Evolutionary conservation across 176 grass and related monocot species (phyloP).

Genomic region (Triticum aestivum): DNA sequence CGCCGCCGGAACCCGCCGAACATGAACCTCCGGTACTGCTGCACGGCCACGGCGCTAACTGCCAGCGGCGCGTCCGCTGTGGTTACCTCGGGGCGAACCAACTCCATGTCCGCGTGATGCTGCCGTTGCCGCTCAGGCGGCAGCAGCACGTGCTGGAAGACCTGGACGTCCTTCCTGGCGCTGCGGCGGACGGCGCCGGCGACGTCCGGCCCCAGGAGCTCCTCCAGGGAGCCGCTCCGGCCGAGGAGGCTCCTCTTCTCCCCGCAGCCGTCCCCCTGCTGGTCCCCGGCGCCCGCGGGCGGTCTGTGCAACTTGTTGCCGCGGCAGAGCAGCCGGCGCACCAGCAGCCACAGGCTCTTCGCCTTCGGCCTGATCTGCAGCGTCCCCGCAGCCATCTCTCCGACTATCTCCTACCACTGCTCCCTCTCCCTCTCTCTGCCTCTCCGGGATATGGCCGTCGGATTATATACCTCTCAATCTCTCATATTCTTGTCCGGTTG

Average conservation of each 20-base stretch:
- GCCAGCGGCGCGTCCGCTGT: not conserved
- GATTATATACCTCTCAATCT: conserved; percentile 3
- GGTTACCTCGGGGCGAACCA: not conserved
- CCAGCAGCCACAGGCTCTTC: conserved; percentile 39
- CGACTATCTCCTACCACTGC: not conserved
- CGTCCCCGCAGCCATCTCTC: conserved; percentile 4
- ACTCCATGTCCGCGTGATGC: not conserved
- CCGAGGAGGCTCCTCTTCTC: conserved; percentile 48
- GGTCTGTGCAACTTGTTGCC: not conserved
- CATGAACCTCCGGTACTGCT: conserved; percentile 48
- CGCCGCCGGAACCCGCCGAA: conserved; percentile 59
- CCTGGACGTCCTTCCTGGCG: conserved; percentile 22
- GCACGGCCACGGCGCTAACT: not conserved
- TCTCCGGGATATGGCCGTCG: not conserved
- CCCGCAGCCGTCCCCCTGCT: not conserved
- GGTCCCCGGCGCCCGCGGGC: not conserved
- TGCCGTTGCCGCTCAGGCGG: not conserved
- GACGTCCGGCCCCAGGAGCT: conserved; percentile 35
- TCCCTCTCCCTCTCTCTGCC: not conserved
- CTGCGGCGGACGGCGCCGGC: not conserved
- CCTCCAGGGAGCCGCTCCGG: conserved; percentile 39
- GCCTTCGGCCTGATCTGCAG: conserved; percentile 7
- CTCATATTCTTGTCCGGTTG: not conserved
- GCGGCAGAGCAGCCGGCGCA: conserved; percentile 42
- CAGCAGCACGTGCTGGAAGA: not conserved